Evolutionary conservation across 1,284 basidiomycete genomes (phyloP), one percentile per base, ranked within the genome.

Genomic region (Malassezia slooffiae): DNA sequence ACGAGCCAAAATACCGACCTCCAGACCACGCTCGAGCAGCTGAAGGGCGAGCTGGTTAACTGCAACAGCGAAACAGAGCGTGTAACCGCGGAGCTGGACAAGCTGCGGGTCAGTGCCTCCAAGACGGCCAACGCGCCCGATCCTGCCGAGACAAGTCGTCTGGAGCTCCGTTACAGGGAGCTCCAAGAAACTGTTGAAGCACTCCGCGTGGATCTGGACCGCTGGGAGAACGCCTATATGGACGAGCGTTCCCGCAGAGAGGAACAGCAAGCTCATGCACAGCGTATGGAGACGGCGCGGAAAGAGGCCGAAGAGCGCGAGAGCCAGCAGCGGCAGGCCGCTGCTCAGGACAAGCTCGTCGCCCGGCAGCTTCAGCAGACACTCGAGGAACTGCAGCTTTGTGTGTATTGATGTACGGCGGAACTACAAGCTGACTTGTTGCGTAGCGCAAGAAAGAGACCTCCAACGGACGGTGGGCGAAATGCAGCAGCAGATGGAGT

Each of bases 331-430:
- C 69, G 70, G n/a, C 72, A 70, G 0, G 78, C 81, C 41, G 71
- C 83, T 21, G 77, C 80, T 41, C 71, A 73, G 12, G 89, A 95
- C 62, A 76, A 74, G 45, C 80, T 85, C 71, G 83, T 82, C 57
- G 79, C 82, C 2, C 73, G 72, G 3, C 93, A 96, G 69, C 71
- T 99, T 44, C 86, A 95, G 70, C 81, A 83, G 6, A 90, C 97
- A 1, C 72, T 99, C 50, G 82, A 86, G 66, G 93, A 97, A 70
- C 95, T 97, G 70, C 88, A 96, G 73, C 16, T 40, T 12, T 15
- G 31, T 21, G 3, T 10, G 21, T 27, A n/a, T n/a, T n/a, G n/a
- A n/a, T n/a, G n/a, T n/a, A 27, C 5, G 20, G n/a, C 19, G 10
- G 12, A 12, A 9, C 2, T 11, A 4, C 28, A 3, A 38, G 27